phyloP scores from a whole-genome alignment of 1,284 basidiomycete genomes.

The Takashimella koratensis region DNA sequence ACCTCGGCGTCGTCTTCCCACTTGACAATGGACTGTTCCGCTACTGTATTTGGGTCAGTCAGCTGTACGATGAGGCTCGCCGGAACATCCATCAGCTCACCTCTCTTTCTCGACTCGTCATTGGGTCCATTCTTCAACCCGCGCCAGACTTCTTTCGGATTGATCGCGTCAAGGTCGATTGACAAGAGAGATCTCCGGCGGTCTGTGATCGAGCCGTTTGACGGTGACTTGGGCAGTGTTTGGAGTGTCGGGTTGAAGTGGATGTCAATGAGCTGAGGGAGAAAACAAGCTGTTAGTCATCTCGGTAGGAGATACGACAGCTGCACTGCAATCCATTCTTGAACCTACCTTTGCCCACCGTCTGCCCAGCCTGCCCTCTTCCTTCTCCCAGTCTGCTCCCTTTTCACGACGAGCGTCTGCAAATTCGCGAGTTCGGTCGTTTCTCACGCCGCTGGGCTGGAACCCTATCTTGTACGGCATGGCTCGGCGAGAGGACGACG shows the following conservation, averaged over 20 bases:
- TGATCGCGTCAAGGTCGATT: conserved; percentile 41
- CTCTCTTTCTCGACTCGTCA: conserved; percentile 48
- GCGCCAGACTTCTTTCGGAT: conserved; percentile 46
- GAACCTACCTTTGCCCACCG: conserved; percentile 66
- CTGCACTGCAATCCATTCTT: neutral
- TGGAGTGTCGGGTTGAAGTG: conserved; percentile 62
- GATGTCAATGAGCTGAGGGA: conserved; percentile 60
- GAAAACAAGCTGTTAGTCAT: conserved; percentile 1
- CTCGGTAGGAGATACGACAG: neutral
- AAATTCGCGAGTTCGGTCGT: conserved; percentile 74
- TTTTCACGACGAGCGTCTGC: conserved; percentile 57
- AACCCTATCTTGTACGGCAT: conserved; percentile 72
- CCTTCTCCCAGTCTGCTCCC: conserved; percentile 63
- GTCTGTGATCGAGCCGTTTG: conserved; percentile 6
- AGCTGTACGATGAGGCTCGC: neutral
- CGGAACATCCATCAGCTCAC: conserved; percentile 15
- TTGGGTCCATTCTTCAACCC: conserved; percentile 57
- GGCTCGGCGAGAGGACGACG: conserved; percentile 16
- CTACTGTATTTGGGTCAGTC: conserved; percentile 52
- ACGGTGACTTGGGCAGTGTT: conserved; percentile 1
- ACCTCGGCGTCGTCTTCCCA: conserved; percentile 84
- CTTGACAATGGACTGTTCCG: conserved; percentile 88
- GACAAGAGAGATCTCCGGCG: conserved; percentile 26
- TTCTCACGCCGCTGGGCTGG: conserved; percentile 69
- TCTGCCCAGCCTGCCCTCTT: conserved; percentile 73